Evolutionary conservation across 1,284 basidiomycete genomes (phyloP), one percentile per base, ranked within the genome.

Genomic region (Sparassis latifolia): DNA sequence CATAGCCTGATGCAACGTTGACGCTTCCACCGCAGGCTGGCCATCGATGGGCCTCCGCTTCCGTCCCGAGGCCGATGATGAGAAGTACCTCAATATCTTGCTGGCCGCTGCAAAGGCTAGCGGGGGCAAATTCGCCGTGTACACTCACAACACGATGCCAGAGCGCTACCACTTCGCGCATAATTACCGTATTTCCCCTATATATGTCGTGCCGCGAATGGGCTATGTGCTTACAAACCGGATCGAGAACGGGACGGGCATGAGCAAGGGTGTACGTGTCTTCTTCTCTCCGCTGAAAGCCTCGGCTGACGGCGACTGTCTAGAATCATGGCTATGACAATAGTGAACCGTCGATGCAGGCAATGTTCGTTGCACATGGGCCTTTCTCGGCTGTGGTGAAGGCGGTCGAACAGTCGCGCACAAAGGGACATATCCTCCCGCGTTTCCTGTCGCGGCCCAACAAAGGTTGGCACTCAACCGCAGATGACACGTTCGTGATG

Each of bases 301-400:
- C 20, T 20, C 20, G 42, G 32, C 40, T 45, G 33, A 51, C 47
- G 43, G 39, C 45, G 48, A 29, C 27, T 20, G 20, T 45, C 28
- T 57, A 90, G 81, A 90, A 84, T 55, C 89, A 93, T 56, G 90
- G 88, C 7, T 92, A 92, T 62, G 91, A 94, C 63, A 92, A 92
- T 57, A 66, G 75, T 10, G 78, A 84, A 39, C 62, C 72, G 6
- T 76, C 86, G 3, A 96, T 96, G 93, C 82, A 84, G 50, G 92
- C 92, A 0, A 86, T 92, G 66, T 95, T 96, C 66, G 85, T 95
- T 54, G 89, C 90, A 2, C 86, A 90, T 61, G 92, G 92, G 1
- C 92, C 92, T 0, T 92, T 92, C 62, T 83, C 87, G 9, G 66
- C 77, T 3, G 75, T 78, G 47, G 75, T 82, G 50, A 92, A 90